These are phyloP conservation scores for Nepenthes alata DNA, from an alignment of 179 eudicot genomes.

Conservation along the genomic window DNA sequence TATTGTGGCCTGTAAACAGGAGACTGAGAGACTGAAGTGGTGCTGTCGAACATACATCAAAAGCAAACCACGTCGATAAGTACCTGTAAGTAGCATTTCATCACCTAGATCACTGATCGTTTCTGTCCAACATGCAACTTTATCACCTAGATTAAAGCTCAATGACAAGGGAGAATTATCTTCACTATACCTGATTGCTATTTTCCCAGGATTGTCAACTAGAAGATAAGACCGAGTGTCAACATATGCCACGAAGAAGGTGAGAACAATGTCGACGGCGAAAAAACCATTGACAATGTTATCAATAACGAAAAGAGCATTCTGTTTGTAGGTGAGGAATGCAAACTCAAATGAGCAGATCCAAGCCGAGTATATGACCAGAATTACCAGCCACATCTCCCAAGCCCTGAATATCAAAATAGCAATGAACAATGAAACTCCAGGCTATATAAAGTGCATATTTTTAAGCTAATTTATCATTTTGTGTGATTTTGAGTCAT, in stretches of 20 bases:
- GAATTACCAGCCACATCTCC: constrained; percentile 61
- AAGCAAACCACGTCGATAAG: constrained; percentile 69
- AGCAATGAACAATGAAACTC: not conserved
- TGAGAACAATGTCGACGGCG: constrained; percentile 63
- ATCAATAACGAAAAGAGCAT: constrained; percentile 45
- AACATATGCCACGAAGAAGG: constrained; percentile 84
- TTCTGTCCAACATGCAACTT: no score
- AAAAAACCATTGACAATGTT: constrained; percentile 71
- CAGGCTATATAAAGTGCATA: not conserved
- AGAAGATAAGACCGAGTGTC: constrained; percentile 60
- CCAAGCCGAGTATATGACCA: constrained; percentile 94
- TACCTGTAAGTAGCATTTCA: constrained; percentile 36
- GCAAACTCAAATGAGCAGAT: constrained; percentile 81
- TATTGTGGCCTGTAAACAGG: constrained; percentile 35
- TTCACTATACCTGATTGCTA: constrained; percentile 53
- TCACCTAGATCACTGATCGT: no score
- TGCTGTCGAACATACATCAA: constrained; percentile 71
- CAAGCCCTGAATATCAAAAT: constrained; percentile 39
- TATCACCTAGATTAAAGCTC: no score
- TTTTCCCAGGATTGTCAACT: constrained; percentile 59
- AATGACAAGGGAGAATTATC: not conserved
- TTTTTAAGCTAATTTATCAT: not conserved
- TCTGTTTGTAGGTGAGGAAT: constrained; percentile 40
- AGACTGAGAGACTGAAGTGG: constrained; percentile 63
- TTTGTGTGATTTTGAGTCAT: not conserved